Base-by-base conservation (phyloP, 805 yeast species). In the Scheffersomyces lignosus region DNA sequence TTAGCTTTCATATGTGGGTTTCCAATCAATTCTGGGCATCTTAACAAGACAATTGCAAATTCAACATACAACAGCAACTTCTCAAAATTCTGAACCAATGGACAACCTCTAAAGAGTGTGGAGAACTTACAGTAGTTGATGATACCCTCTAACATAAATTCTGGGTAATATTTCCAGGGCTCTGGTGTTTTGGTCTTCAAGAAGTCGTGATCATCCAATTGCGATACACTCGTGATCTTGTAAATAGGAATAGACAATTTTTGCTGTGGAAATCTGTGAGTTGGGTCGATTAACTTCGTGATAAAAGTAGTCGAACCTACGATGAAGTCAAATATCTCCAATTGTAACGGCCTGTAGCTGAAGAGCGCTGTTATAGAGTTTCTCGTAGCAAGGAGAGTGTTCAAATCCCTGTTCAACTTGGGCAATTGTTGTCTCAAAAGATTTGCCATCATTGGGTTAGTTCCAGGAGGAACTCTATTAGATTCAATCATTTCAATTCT, bases 1-100 rank as follows among this genome's bases (percentile, higher is more conserved):
- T 83, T 78, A 14, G 95, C 81, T 52, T 93, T 91, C 66, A 93
- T 73, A 66, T 93, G 96, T 0, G 99, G 99, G 54, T 93, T 93
- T 36, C 93, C 87, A 34, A 93, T 72, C 25, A 86, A 56, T 56
- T 86, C 93, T 2, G 93, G 90, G 55, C 93, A 85, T 58, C 96
- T 78, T 54, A 93, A 65, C 39, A 90, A 73, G 1, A 81, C 74
- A 13, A 89, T 81, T 0, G 83, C 71, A 57, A 88, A 81, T 45
- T 87, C 89, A 30, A 87, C 77, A 45, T 86, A 77, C 5, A 71
- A 63, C 23, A 68, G 62, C 34, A 83, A 57, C 47, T 83, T 77
- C 12, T 70, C 70, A 33, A 70, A 59, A 45, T 75, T 80, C 26
- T 62, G 60, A 18, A 76, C 63, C 65, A 85, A 56, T 41, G 87